phyloP scores from a whole-genome alignment of 2,329 filamentous ascomycete genomes.

The Pezicula carpinea region DNA sequence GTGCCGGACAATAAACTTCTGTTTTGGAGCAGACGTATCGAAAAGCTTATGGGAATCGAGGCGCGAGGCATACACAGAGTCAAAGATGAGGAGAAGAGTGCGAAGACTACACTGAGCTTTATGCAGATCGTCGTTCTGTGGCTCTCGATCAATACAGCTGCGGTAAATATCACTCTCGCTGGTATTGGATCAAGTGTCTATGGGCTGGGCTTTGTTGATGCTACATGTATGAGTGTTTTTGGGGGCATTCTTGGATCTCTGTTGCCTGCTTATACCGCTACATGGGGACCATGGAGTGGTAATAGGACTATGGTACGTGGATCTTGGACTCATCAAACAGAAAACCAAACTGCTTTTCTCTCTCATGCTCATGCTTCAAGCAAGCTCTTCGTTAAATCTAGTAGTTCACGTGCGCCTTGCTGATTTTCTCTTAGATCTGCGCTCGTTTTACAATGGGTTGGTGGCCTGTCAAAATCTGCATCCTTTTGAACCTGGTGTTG shows the following conservation, averaged over 20 bases:
- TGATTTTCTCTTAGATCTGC: no score
- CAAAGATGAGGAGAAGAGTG: slow-evolving; percentile 46
- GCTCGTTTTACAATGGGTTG: slow-evolving; percentile 60
- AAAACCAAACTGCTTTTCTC: no score
- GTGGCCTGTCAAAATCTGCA: slow-evolving; percentile 60
- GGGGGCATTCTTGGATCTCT: slow-evolving; percentile 51
- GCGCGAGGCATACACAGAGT: slow-evolving; percentile 57
- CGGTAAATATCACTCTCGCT: slow-evolving; percentile 60
- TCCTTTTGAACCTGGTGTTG: slow-evolving; percentile 57
- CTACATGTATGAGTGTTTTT: slow-evolving; percentile 50
- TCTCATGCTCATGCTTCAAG: no score
- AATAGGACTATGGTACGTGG: slow-evolving; percentile 61
- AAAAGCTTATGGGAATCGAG: no score
- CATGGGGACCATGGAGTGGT: slow-evolving; percentile 56
- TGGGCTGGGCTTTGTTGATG: slow-evolving; percentile 52
- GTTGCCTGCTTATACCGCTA: slow-evolving; percentile 54
- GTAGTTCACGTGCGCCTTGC: no score
- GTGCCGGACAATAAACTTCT: no score
- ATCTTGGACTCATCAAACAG: no score
- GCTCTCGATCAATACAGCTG: slow-evolving; percentile 58
- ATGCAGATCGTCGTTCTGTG: slow-evolving; percentile 43
- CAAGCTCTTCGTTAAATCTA: no score
- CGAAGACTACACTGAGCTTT: slow-evolving; percentile 20
- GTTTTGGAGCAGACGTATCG: no score
- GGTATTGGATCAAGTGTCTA: slow-evolving; percentile 58